Conservation (phyloP, 1,284 basidiomycete species). For the Irpex sp. region DNA sequence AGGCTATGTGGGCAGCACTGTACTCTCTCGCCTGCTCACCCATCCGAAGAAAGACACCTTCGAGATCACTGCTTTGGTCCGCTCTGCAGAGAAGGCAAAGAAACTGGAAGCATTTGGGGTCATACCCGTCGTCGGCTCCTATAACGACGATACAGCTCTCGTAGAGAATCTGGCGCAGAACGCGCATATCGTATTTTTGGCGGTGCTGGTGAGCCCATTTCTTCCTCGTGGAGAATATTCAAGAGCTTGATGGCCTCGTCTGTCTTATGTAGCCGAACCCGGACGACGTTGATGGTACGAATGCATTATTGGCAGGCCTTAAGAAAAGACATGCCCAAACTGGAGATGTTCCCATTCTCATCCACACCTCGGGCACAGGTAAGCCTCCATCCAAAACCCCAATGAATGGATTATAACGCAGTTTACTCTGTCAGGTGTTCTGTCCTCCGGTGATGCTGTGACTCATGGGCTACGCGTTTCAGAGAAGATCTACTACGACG, state of each 20-base stretch:
- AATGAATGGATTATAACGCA: neutral
- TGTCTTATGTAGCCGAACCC: constrained; percentile 36
- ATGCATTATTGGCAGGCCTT: constrained; percentile 43
- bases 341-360: constrained; percentile 37
- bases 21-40: constrained; percentile 18
- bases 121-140: constrained; percentile 18
- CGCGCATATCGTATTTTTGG: constrained; percentile 20
- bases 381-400: neutral
- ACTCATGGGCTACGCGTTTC: constrained; percentile 34
- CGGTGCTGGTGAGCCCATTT: constrained; percentile 1
- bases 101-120: constrained; percentile 18
- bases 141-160: constrained; percentile 12
- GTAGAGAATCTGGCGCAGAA: constrained; percentile 13
- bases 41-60: constrained; percentile 17
- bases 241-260: neutral
- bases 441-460: constrained; percentile 30
- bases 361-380: constrained; percentile 54
- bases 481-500: constrained; percentile 41
- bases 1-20: constrained; percentile 25
- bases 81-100: constrained; percentile 19
- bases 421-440: constrained; percentile 28
- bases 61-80: constrained; percentile 21
- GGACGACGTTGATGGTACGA: constrained; percentile 36
- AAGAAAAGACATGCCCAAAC: constrained; percentile 35
- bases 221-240: neutral